Base-by-base conservation (phyloP, 2,329 filamentous ascomycete species). In the Diaporthe vexans region DNA sequence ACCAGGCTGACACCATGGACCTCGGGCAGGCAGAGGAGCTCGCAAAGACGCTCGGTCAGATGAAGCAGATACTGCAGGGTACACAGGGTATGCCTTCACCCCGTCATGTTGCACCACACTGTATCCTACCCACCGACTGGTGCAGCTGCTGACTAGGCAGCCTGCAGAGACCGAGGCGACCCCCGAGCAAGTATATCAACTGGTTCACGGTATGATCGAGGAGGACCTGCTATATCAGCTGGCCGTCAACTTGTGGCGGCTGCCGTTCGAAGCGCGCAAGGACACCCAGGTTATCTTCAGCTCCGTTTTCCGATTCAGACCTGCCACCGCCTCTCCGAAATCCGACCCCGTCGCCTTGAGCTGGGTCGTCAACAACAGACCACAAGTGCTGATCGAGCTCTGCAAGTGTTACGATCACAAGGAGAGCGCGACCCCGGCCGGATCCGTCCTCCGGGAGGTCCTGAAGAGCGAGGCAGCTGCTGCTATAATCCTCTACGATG, bases 211-310 rank as follows among this genome's bases (percentile, higher is more conserved):
- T 77, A 91, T 97, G 76, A 93, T 98, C 79, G 92, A 95, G 81
- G 95, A 98, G 85, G 95, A 98, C 82, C 88, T 99, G 10, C 91
- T 99, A 57, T 94, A 94, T 79, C 88, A 94, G 69, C 92, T 99
- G 74, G 95, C 96, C 26, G 89, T 92, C 75, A 93, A 93, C 81
- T 93, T 99, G 59, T 92, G 94, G 84, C 91, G 93, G 69, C 90
- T 99, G 6, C 95, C 96, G 0, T 99, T 99, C 86, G 97, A 99
- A 86, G 94, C 95, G 51, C 93, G 96, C 80, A 98, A 98, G 86
- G 96, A 98, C 81, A 94, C 94, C 17, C 96, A 98, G 82, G 94
- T 97, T 76, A 97, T 98, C 82, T 97, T 98, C 85, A 98, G 95
- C 54, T 97, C 96, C 83, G 94, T 97, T 78, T 95, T 98, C 82